phyloP scores from a whole-genome alignment of 371 early-diverging fungal species.

The Modicella reniformis region DNA sequence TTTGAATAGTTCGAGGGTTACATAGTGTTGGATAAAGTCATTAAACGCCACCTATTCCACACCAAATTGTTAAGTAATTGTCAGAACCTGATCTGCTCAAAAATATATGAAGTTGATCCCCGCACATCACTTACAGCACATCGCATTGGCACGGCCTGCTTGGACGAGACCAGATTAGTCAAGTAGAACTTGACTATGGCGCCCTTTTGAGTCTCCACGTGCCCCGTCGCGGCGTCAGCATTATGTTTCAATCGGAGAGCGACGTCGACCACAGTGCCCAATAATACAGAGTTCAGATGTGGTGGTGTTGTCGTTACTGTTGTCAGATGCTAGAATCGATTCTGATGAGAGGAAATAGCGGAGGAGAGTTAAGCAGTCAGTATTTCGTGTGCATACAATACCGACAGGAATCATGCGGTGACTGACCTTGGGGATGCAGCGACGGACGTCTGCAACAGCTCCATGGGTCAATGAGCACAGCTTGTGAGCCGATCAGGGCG shows the following conservation, averaged over 20 bases:
- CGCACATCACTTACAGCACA: slow-evolving; percentile 53
- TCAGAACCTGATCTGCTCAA: not conserved
- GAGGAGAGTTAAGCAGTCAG: not conserved
- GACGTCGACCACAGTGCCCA: slow-evolving; percentile 68
- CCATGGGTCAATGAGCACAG: slow-evolving; percentile 64
- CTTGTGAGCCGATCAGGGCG: slow-evolving; percentile 63
- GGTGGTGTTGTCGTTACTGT: slow-evolving; percentile 60
- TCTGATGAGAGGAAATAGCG: slow-evolving; percentile 19
- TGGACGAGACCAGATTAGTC: slow-evolving; percentile 68
- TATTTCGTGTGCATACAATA: not conserved
- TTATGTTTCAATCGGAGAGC: slow-evolving; percentile 62
- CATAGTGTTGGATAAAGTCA: slow-evolving; percentile 64
- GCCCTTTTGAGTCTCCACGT: slow-evolving; percentile 52
- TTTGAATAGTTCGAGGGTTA: slow-evolving; percentile 65
- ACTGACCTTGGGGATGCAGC: slow-evolving; percentile 62
- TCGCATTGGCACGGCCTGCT: slow-evolving; percentile 61
- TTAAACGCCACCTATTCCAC: slow-evolving; percentile 61
- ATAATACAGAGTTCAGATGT: slow-evolving; percentile 65
- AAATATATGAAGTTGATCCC: not conserved
- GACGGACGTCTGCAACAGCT: slow-evolving; percentile 66
- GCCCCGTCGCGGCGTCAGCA: slow-evolving; percentile 37
- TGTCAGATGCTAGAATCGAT: slow-evolving; percentile 64
- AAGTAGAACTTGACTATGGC: slow-evolving; percentile 71
- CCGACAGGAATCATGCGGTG: not conserved
- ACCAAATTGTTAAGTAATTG: not conserved